phyloP scores from a whole-genome alignment of 306 rosid species.

The Begonia fuchsioides region DNA sequence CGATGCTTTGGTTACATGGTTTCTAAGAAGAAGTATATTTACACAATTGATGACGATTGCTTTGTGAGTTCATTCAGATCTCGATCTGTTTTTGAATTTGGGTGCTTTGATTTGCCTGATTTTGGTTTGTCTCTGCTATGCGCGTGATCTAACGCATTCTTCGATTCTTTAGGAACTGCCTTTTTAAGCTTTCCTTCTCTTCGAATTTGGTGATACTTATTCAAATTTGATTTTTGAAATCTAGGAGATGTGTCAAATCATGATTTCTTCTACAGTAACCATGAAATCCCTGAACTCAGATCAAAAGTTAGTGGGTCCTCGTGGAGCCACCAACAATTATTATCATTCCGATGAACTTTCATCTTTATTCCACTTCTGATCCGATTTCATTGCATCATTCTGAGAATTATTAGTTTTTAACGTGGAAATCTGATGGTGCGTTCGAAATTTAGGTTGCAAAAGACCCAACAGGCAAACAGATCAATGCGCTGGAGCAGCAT shows the following conservation, averaged over 20 bases:
- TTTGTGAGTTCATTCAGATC: constrained; percentile 30
- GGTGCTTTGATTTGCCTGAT: no score
- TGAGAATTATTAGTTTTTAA: not conserved
- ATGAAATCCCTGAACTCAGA: no score
- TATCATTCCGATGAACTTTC: not conserved
- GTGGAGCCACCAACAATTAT: no score
- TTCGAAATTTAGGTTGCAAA: constrained; percentile 27
- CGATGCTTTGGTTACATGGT: constrained; percentile 95
- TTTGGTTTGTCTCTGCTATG: no score
- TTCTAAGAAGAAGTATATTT: constrained; percentile 81
- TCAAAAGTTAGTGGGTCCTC: no score
- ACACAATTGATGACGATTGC: constrained; percentile 87
- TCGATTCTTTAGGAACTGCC: no score
- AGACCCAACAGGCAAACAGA: constrained; percentile 29
- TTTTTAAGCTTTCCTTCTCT: no score
- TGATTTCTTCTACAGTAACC: no score
- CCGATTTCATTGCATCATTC: not conserved
- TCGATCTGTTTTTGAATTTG: not conserved
- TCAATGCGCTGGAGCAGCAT: constrained; percentile 48
- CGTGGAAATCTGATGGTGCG: not conserved
- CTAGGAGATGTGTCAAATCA: no score
- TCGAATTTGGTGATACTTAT: no score
- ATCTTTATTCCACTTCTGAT: not conserved
- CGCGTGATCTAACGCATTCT: not conserved
- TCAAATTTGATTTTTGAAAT: no score